Base-by-base conservation (phyloP, 176 grass and related monocot genomes). In the Musa beccarii region DNA sequence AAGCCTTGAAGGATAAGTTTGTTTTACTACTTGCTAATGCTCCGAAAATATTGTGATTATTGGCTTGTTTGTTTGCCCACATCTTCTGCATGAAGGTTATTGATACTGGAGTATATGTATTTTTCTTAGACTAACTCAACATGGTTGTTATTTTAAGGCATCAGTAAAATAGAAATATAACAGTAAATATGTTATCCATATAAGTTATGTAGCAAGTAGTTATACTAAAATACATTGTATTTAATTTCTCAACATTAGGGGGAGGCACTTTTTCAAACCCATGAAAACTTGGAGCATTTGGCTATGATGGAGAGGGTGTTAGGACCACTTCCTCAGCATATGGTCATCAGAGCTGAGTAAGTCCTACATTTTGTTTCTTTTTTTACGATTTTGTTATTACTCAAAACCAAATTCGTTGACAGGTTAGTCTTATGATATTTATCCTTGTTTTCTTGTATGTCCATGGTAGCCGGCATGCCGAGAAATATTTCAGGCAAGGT, bases 201-300 rank as follows among this genome's bases (percentile, higher is more conserved):
- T 6, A 43, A 6, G 34, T 43, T 43, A 43, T 43, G 34, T 43
- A 43, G 34, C 34, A 43, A 43, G 34, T 43, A 43, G 34, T 43
- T 43, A 6, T 43, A 43, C 34, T 43, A 43, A 43, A 43, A 5
- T 43, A 43, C 29, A 34, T 34, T 34, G 34, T 43, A 43, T 43
- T 43, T 43, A 43, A 43, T 81, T 85, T 51, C 75, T 71, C 25
- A 79, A 70, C 87, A 84, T 61, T 81, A 94, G 95, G 95, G 90
- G 3, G 90, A 91, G 80, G 90, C 90, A 68, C 82, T 99, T 7
- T 99, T 99, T 88, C 90, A 99, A 74, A 99, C 95, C 29, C 95
- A 99, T 79, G 95, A 99, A 87, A 99, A 94, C 75, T 87, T 99
- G 88, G 95, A 98, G 84, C 90, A 97, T 85, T 79, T 97, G 64